Percentiles rank a stretch among this genome's conserved stretches.
Conservation (phyloP, 108 stramenopile genomes). For the Nitzschia putrida region DNA sequence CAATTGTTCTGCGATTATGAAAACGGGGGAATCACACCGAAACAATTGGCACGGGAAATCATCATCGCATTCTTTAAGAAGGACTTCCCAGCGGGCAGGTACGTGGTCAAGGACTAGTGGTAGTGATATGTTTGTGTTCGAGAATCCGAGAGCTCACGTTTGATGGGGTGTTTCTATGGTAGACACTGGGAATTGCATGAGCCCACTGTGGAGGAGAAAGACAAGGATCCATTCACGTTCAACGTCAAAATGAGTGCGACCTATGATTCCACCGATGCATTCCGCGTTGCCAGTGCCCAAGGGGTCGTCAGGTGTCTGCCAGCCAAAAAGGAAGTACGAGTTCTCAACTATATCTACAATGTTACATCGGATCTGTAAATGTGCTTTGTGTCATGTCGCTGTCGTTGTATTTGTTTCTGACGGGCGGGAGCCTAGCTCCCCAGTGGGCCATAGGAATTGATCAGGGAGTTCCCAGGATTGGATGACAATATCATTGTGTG, state of each 20-base stretch:
- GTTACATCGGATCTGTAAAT: slow-evolving; percentile 25
- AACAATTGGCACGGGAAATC: slow-evolving; percentile 34
- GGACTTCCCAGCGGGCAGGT: slow-evolving; percentile 30
- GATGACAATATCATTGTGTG: slow-evolving; percentile 68
- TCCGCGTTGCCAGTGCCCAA: slow-evolving; percentile 27
- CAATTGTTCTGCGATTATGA: slow-evolving; percentile 37
- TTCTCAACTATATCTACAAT: slow-evolving; percentile 35
- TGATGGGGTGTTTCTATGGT: background rate
- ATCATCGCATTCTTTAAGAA: slow-evolving; percentile 41
- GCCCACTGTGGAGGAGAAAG: slow-evolving; percentile 16
- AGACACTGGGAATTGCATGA: slow-evolving; percentile 44
- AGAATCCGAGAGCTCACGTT: no score
- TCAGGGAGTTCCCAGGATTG: slow-evolving; percentile 61
- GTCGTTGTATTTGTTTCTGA: slow-evolving; percentile 1
- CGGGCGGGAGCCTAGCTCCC: slow-evolving; percentile 41
- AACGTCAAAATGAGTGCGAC: slow-evolving; percentile 37
- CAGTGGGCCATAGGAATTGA: slow-evolving; percentile 68
- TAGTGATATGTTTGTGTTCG: no score
- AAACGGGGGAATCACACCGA: slow-evolving; percentile 22
- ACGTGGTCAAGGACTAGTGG: background rate
- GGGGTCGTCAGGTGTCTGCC: slow-evolving; percentile 28
- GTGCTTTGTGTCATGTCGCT: background rate
- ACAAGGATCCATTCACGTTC: slow-evolving; percentile 9
- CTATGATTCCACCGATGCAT: slow-evolving; percentile 26
- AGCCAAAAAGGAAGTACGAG: slow-evolving; percentile 27